A percentile compares a stretch with the other conserved stretches of the same genome.
phyloP scores from a whole-genome alignment of 2,329 filamentous ascomycete species.

The Fusarium udum region DNA sequence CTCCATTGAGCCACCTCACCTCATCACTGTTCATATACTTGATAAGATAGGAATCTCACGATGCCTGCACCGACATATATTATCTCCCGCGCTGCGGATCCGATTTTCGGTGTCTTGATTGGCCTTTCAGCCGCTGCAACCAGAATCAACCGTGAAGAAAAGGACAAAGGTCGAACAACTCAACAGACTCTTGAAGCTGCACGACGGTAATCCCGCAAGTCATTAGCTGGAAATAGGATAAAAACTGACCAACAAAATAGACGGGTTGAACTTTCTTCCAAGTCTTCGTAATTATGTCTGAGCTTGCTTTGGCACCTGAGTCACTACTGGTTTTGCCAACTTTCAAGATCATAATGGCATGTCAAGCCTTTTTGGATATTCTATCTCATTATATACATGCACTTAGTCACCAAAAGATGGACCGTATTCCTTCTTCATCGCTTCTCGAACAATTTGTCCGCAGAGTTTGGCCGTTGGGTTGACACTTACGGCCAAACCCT shows the following conservation, averaged over 20 bases:
- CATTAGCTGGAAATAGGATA: not conserved
- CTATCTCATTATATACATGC: slow-evolving; percentile 13
- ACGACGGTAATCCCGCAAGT: slow-evolving; percentile 49
- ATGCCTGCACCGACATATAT: slow-evolving; percentile 68
- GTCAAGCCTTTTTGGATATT: not conserved
- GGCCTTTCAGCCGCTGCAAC: slow-evolving; percentile 64
- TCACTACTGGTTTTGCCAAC: not conserved
- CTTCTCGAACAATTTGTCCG: slow-evolving; percentile 74
- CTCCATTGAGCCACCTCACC: not conserved
- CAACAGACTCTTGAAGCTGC: slow-evolving; percentile 59
- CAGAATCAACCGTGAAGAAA: slow-evolving; percentile 69
- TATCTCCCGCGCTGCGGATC: slow-evolving; percentile 67
- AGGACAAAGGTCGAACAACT: slow-evolving; percentile 64
- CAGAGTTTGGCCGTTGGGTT: slow-evolving; percentile 77
- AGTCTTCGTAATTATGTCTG: slow-evolving; percentile 27
- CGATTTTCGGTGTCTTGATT: slow-evolving; percentile 67
- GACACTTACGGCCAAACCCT: slow-evolving; percentile 69
- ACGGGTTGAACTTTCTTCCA: slow-evolving; percentile 44
- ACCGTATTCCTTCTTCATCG: slow-evolving; percentile 75
- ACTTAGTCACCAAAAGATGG: slow-evolving; percentile 54
- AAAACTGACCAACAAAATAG: slow-evolving; percentile 35
- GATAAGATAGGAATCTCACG: slow-evolving; percentile 18
- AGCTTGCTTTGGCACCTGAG: not conserved
- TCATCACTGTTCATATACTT: not conserved
- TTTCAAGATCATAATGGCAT: not conserved